A percentile compares a stretch with the other conserved stretches of the same genome.
phyloP scores from a whole-genome alignment of 2,329 filamentous ascomycete species.

The Alternaria sp. region DNA sequence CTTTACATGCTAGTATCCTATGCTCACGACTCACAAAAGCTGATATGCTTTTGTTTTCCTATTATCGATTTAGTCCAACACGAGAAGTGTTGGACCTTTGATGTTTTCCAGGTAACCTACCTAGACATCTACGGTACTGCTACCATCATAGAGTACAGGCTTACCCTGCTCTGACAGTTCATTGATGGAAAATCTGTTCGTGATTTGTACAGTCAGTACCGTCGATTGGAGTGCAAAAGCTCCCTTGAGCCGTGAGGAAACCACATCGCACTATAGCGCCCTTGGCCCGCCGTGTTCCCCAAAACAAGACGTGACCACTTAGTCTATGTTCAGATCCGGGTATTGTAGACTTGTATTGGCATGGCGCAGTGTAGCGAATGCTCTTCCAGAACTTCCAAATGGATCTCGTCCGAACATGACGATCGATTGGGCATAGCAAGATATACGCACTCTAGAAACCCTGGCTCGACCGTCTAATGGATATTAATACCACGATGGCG shows the following conservation, averaged over 20 bases:
- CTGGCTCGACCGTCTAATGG: constrained; percentile 13
- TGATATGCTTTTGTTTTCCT: neutral
- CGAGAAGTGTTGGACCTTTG: neutral
- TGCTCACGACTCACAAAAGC: neutral
- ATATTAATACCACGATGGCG: constrained; percentile 30
- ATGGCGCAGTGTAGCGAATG: constrained; percentile 7
- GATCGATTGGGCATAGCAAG: constrained; percentile 17
- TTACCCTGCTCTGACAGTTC: neutral
- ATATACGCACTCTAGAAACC: constrained; percentile 20
- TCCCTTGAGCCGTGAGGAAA: constrained; percentile 39
- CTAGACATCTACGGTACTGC: neutral
- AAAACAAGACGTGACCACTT: constrained; percentile 20
- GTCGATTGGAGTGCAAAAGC: constrained; percentile 20
- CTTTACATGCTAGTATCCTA: neutral
- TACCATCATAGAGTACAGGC: neutral
- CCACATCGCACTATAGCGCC: constrained; percentile 23
- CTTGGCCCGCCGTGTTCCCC: constrained; percentile 22
- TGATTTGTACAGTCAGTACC: neutral
- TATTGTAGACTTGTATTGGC: constrained; percentile 16
- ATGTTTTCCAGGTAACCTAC: neutral
- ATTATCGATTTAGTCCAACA: neutral
- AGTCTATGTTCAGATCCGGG: constrained; percentile 13
- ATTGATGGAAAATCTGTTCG: constrained; percentile 11
- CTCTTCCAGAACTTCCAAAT: constrained; percentile 4
- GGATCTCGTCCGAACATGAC: neutral